These are phyloP conservation scores for Perkinsus olseni DNA, from an alignment of 169 alveolate species.

Conservation along the genomic window DNA sequence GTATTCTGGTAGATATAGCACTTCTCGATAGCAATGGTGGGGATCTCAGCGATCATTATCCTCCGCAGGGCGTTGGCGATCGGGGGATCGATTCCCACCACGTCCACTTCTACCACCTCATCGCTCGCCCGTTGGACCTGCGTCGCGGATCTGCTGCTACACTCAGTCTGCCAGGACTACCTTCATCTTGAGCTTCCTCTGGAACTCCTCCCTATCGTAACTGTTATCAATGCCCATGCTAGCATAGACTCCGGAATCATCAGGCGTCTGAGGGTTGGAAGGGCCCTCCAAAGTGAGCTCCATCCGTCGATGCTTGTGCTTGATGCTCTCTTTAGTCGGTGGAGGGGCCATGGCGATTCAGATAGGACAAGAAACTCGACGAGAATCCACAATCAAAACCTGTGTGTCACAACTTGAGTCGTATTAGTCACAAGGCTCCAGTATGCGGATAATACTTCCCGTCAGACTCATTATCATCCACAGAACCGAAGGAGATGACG, in stretches of 20 bases:
- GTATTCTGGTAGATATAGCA: constrained; percentile 70
- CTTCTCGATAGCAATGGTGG: constrained; percentile 84
- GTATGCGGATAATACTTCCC: too few relatives aligned
- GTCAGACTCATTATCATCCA: too few relatives aligned
- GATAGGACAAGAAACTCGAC: neutral
- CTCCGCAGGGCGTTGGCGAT: constrained; percentile 84
- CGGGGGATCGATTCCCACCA: constrained; percentile 71
- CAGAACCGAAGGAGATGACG: too few relatives aligned
- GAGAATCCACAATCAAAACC: neutral
- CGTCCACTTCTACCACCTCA: constrained; percentile 29
- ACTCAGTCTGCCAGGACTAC: neutral
- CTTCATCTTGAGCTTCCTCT: neutral
- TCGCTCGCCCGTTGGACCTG: neutral
- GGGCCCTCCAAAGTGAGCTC: neutral
- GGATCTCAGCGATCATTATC: constrained; percentile 81
- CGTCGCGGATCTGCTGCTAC: neutral
- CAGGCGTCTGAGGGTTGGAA: neutral
- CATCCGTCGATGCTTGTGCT: neutral
- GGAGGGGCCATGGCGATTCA: neutral
- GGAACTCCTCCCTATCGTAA: neutral
- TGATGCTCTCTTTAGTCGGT: neutral
- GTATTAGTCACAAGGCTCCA: neutral
- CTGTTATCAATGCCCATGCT: neutral
- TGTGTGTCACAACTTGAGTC: neutral
- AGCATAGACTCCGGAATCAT: neutral